Conservation (phyloP, 73 alveolate species). For the Paramecium octaurelia region DNA sequence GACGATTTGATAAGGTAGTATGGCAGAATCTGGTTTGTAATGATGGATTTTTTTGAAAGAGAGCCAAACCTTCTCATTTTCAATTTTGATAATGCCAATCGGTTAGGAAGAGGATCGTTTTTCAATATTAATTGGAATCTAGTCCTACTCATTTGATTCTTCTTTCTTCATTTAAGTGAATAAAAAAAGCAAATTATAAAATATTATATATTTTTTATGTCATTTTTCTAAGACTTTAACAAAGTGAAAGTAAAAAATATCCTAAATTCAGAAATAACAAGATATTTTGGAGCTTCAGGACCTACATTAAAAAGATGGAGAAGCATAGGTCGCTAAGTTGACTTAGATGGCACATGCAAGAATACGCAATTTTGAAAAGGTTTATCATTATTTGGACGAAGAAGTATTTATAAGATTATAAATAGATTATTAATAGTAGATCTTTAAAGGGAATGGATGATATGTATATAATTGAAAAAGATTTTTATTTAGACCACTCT, state of each 20-base stretch:
- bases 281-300: background rate
- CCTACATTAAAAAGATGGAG: background rate
- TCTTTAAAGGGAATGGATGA: background rate
- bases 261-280: background rate
- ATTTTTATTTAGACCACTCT: background rate
- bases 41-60: background rate
- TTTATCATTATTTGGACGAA: background rate
- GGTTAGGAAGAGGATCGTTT: background rate
- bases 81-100: background rate
- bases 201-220: background rate
- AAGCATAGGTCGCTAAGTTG: background rate
- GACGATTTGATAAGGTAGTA: background rate
- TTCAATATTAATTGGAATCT: background rate
- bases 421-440: background rate
- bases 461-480: background rate
- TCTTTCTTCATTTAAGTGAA: background rate
- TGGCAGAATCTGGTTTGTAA: background rate
- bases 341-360: background rate
- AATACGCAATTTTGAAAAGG: background rate
- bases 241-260: background rate
- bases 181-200: background rate
- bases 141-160: background rate
- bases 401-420: background rate
- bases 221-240: slow-evolving; percentile 1
- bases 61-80: background rate